Evolutionary conservation across 1,284 basidiomycete genomes (phyloP).

Genomic region (Irpex rosettiformis): DNA sequence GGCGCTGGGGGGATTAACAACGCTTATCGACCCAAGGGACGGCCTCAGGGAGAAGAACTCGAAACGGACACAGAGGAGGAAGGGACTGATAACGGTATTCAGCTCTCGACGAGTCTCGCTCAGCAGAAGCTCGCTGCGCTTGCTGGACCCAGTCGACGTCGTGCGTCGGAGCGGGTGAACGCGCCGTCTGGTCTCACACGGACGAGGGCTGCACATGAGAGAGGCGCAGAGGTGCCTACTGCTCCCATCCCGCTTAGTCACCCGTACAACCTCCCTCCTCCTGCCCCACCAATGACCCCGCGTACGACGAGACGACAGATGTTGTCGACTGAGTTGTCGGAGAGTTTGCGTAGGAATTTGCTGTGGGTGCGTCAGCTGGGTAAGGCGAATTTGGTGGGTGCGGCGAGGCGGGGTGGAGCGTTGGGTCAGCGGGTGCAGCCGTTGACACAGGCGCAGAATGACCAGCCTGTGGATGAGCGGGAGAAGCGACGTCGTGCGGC

Average conservation of each 20-base stretch:
- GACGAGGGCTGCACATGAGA: not conserved
- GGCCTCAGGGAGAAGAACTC: slow-evolving; percentile 64
- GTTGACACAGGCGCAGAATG: slow-evolving; percentile 33
- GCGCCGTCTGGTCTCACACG: slow-evolving; percentile 1
- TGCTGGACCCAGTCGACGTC: slow-evolving; percentile 35
- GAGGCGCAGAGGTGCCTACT: slow-evolving; percentile 20
- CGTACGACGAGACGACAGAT: slow-evolving; percentile 82
- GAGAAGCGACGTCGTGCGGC: slow-evolving; percentile 39
- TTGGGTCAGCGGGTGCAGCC: slow-evolving; percentile 37
- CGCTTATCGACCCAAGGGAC: slow-evolving; percentile 55
- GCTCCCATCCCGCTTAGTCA: slow-evolving; percentile 61
- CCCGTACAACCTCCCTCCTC: slow-evolving; percentile 71
- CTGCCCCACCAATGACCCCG: slow-evolving; percentile 74
- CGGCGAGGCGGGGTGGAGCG: slow-evolving; percentile 30
- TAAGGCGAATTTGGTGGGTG: slow-evolving; percentile 43
- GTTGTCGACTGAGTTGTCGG: slow-evolving; percentile 83
- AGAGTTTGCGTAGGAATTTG: slow-evolving; percentile 78
- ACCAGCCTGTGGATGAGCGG: slow-evolving; percentile 26
- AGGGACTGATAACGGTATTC: slow-evolving; percentile 46
- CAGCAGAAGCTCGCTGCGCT: slow-evolving; percentile 57
- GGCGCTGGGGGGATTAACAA: slow-evolving; percentile 9
- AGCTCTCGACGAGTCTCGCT: slow-evolving; percentile 58
- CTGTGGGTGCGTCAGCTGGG: slow-evolving; percentile 81
- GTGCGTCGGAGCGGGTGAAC: slow-evolving; percentile 24
- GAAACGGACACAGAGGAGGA: slow-evolving; percentile 64